Evolutionary conservation across 768 basidiomycete species (phyloP).

Genomic region (Lactifluus echinatus): DNA sequence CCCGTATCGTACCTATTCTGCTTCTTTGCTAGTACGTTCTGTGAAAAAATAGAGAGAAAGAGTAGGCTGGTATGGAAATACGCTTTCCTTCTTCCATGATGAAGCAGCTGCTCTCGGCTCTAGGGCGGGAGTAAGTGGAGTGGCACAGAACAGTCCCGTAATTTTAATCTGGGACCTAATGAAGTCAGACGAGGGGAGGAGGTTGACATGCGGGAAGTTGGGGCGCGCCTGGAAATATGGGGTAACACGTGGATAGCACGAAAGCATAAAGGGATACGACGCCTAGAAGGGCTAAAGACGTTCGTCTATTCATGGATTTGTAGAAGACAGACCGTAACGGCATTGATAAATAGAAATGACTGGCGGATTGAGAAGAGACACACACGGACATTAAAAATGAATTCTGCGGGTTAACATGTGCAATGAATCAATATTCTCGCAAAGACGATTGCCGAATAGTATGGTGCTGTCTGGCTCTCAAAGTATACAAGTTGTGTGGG

Average conservation of each 20-base stretch:
- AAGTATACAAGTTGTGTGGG: not conserved
- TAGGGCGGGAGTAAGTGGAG: not conserved
- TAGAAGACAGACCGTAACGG: not conserved
- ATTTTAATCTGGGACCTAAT: not conserved
- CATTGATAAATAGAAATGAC: not conserved
- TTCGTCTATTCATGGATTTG: not conserved
- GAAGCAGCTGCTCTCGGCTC: not conserved
- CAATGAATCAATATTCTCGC: not conserved
- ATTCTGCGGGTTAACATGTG: not conserved
- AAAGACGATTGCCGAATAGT: not conserved
- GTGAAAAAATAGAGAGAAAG: not conserved
- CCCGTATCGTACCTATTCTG: not conserved
- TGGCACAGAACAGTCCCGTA: not conserved
- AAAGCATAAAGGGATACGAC: not conserved
- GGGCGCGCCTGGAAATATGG: not conserved
- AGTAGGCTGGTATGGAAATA: not conserved
- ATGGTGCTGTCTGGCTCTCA: not conserved
- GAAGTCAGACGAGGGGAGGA: not conserved
- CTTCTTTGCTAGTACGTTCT: not conserved
- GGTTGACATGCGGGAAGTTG: not conserved
- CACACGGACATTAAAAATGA: not conserved
- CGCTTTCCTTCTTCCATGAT: not conserved
- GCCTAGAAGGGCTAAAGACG: not conserved
- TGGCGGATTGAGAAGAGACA: not conserved
- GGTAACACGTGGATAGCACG: not conserved